These are phyloP conservation scores for Alopecurus myosuroides DNA, from an alignment of 176 grass and related monocot genomes.

Conservation along the genomic window DNA sequence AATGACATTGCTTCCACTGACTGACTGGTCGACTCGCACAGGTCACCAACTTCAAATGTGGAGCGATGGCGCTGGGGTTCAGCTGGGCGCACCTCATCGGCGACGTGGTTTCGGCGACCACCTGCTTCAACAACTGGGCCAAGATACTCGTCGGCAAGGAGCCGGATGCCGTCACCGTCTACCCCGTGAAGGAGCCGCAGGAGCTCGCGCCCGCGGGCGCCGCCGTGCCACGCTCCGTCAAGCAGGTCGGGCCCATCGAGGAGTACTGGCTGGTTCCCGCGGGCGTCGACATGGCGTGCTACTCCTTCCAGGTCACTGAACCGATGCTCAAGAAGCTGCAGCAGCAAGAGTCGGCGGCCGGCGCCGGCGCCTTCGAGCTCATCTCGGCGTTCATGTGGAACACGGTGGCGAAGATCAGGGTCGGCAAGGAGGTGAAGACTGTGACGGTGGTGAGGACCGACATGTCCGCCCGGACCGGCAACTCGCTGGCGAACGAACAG, in stretches of 20 bases:
- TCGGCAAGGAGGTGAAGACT: constrained; percentile 21
- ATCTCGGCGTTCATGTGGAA: constrained; percentile 74
- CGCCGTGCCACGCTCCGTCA: constrained; percentile 42
- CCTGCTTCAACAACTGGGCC: constrained; percentile 79
- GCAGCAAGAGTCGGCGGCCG: background rate
- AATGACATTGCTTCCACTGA: background rate
- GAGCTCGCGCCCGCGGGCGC: background rate
- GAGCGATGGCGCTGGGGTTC: constrained; percentile 75
- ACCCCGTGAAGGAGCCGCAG: constrained; percentile 8
- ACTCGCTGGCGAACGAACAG: constrained; percentile 52
- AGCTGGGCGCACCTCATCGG: constrained; percentile 97
- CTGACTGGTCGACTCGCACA: constrained; percentile 17
- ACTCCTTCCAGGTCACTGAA: constrained; percentile 66
- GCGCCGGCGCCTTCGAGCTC: constrained; percentile 52
- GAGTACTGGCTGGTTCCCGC: constrained; percentile 61
- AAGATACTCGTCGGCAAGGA: constrained; percentile 48
- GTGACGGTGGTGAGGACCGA: constrained; percentile 58
- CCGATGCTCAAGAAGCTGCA: constrained; percentile 30
- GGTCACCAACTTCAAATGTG: constrained; percentile 83
- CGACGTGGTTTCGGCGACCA: constrained; percentile 53
- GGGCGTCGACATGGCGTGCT: constrained; percentile 53
- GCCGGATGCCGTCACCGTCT: background rate
- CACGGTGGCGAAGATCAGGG: constrained; percentile 60
- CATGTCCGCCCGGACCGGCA: constrained; percentile 32
- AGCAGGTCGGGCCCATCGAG: constrained; percentile 56